Conservation (phyloP, 2,329 filamentous ascomycete species). For the Scleromitrula shiraiana region DNA sequence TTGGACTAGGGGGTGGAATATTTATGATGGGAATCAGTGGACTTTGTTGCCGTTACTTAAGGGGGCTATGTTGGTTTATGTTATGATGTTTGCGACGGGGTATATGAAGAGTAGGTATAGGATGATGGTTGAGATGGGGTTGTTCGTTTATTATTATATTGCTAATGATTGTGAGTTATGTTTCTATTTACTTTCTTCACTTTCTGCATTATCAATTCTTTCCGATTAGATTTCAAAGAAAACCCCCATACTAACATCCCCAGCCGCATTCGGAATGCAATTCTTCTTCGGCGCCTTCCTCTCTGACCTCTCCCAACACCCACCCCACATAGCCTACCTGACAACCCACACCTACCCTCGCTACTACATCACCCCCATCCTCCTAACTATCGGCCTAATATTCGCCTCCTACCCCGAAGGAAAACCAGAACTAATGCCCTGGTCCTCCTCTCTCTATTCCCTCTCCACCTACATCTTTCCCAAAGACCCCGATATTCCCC, state of each 20-base stretch:
- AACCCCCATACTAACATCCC: slow-evolving; percentile 1
- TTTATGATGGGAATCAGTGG: slow-evolving; percentile 52
- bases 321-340: slow-evolving; percentile 40
- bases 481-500: slow-evolving; percentile 39
- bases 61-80: slow-evolving; percentile 47
- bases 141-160: slow-evolving; percentile 42
- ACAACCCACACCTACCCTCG: slow-evolving; percentile 35
- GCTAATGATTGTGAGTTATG: slow-evolving; percentile 24
- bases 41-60: slow-evolving; percentile 46
- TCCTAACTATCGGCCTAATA: slow-evolving; percentile 45
- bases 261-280: slow-evolving; percentile 46
- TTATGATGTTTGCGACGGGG: slow-evolving; percentile 42
- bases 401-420: slow-evolving; percentile 53
- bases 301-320: slow-evolving; percentile 48
- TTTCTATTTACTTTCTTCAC: neutral
- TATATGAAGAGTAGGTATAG: slow-evolving; percentile 42
- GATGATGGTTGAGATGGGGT: slow-evolving; percentile 37
- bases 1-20: slow-evolving; percentile 43
- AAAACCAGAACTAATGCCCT: slow-evolving; percentile 43
- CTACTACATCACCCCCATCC: slow-evolving; percentile 38
- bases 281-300: slow-evolving; percentile 56
- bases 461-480: slow-evolving; percentile 39
- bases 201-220: neutral
- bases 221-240: too few species aligned
- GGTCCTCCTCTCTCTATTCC: slow-evolving; percentile 41